A percentile compares a stretch with the other conserved stretches of the same genome.
Evolutionary conservation across 176 grass and related monocot genomes (phyloP).

Genomic region (Bonia amplexicaulis): DNA sequence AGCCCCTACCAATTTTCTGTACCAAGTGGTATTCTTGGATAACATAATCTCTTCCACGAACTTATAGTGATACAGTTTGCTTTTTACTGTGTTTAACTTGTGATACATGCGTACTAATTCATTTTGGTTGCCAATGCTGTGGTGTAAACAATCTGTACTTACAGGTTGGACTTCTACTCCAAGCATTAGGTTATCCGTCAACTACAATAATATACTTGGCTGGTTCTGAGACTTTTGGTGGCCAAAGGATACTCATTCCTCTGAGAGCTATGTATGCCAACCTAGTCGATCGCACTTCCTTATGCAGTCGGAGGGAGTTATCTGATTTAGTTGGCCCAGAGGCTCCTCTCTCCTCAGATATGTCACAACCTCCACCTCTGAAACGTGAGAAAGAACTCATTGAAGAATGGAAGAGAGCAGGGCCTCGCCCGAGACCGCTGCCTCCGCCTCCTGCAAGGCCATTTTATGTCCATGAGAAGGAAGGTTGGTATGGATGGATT

Average conservation of each 20-base stretch:
- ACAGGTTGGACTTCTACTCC: slow-evolving; percentile 88
- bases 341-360: slow-evolving; percentile 55
- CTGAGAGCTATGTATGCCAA: slow-evolving; percentile 84
- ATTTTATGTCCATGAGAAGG: slow-evolving; percentile 90
- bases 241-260: slow-evolving; percentile 86
- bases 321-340: slow-evolving; percentile 77
- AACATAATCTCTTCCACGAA: slow-evolving; percentile 21
- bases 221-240: slow-evolving; percentile 95
- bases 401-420: slow-evolving; percentile 86
- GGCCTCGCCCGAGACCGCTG: slow-evolving; percentile 72
- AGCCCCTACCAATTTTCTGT: slow-evolving; percentile 1
- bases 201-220: slow-evolving; percentile 88
- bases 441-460: slow-evolving; percentile 94
- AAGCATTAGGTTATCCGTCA: slow-evolving; percentile 87
- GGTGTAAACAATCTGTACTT: slow-evolving; percentile 24
- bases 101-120: not conserved
- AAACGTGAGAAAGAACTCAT: slow-evolving; percentile 75
- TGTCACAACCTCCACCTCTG: slow-evolving; percentile 46
- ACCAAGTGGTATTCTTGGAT: not conserved
- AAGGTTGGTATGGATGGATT: slow-evolving; percentile 99
- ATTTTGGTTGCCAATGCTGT: slow-evolving; percentile 21
- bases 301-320: slow-evolving; percentile 67
- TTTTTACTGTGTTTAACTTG: slow-evolving; percentile 10
- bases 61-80: not conserved
- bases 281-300: slow-evolving; percentile 76